These are phyloP conservation scores for Artemisia tridentata DNA, from an alignment of 129 eudicot genomes.

Conservation along the genomic window DNA sequence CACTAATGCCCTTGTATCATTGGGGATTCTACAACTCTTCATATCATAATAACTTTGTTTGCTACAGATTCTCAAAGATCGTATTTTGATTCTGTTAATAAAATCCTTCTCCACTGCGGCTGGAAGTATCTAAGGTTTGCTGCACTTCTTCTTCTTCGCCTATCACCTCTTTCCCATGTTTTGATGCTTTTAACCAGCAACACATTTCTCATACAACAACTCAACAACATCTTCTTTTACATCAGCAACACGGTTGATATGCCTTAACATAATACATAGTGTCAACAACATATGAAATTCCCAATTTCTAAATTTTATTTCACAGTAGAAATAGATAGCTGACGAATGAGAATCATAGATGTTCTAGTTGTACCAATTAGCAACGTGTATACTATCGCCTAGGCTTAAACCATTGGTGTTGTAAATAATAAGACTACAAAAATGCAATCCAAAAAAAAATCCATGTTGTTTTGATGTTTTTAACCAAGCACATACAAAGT, in stretches of 20 bases:
- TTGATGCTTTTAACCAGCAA: no score
- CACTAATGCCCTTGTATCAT: no score
- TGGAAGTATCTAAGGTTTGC: slow-evolving; percentile 22
- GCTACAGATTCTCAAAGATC: no score
- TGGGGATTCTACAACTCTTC: no score
- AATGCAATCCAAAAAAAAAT: neutral
- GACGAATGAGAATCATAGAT: neutral
- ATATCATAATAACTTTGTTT: no score
- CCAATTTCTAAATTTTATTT: neutral
- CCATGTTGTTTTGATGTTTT: neutral
- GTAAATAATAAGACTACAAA: no score
- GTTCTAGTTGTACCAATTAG: neutral
- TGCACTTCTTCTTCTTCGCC: slow-evolving; percentile 51
- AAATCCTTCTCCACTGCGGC: no score
- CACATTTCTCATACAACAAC: slow-evolving; percentile 47
- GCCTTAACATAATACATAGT: slow-evolving; percentile 44
- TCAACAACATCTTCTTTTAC: slow-evolving; percentile 83
- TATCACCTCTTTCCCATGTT: slow-evolving; percentile 61
- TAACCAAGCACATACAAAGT: neutral
- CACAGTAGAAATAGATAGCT: neutral
- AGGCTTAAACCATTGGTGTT: no score
- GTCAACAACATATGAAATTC: slow-evolving; percentile 7
- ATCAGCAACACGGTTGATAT: slow-evolving; percentile 86
- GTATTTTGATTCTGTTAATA: no score
- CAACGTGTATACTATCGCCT: no score